phyloP scores from a whole-genome alignment of 148 eudicot species.

The Agrostemma githago region DNA sequence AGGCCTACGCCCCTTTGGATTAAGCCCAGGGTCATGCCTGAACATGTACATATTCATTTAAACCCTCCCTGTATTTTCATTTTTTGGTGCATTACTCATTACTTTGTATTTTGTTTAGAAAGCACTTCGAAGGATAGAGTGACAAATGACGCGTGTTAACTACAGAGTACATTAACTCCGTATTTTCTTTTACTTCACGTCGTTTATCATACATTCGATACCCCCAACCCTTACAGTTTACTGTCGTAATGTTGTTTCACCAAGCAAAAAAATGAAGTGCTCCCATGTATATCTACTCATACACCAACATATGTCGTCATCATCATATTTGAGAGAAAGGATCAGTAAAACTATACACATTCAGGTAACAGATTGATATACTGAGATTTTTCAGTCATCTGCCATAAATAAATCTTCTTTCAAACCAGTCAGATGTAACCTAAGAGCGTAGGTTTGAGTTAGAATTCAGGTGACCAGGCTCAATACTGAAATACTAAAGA shows the following conservation, averaged over 20 bases:
- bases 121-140: no score
- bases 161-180: no score
- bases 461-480: slow-evolving; percentile 2
- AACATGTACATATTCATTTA: no score
- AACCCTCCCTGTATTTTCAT: no score
- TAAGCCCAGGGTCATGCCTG: no score
- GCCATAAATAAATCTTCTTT: neutral
- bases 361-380: neutral
- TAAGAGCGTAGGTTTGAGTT: slow-evolving; percentile 3
- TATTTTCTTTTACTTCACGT: no score
- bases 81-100: no score
- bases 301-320: neutral
- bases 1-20: no score
- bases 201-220: no score
- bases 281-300: neutral
- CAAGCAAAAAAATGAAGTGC: neutral
- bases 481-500: neutral
- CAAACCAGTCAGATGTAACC: neutral
- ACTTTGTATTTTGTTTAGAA: no score
- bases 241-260: neutral
- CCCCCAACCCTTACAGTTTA: neutral
- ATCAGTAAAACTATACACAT: neutral
- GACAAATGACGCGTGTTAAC: no score
- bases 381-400: slow-evolving; percentile 12
- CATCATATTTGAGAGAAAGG: neutral